Percentiles rank a stretch among this genome's conserved stretches.
These are phyloP conservation scores for Lichtheimia hyalospora DNA, from an alignment of 371 early-diverging fungal species.

Conservation along the genomic window DNA sequence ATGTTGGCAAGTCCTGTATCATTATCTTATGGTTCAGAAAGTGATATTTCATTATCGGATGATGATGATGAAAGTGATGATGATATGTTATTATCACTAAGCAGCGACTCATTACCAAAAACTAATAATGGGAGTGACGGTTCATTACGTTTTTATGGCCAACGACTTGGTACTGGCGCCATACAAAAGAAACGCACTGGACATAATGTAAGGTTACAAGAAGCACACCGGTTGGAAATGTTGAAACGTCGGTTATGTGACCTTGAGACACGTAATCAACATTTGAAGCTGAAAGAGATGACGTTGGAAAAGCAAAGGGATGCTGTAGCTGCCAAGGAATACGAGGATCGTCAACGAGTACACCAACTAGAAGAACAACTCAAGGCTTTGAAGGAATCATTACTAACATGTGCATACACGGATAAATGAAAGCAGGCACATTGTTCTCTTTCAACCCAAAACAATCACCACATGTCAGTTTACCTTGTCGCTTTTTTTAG, in stretches of 20 bases:
- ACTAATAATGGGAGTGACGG: neutral
- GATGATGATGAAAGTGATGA: neutral
- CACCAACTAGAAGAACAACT: slow-evolving; percentile 65
- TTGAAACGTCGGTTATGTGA: neutral
- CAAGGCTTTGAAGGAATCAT: slow-evolving; percentile 48
- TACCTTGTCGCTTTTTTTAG: too few species aligned
- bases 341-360: slow-evolving; percentile 60
- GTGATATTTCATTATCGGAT: neutral
- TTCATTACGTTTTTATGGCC: neutral
- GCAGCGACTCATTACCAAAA: too few species aligned
- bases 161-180: too few species aligned
- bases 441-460: too few species aligned
- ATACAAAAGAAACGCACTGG: neutral
- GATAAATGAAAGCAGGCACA: neutral
- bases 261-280: neutral
- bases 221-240: neutral
- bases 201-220: neutral
- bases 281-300: neutral
- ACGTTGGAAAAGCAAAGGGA: slow-evolving; percentile 61
- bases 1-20: too few species aligned
- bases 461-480: too few species aligned
- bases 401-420: neutral
- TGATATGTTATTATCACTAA: neutral
- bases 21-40: neutral
- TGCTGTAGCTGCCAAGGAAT: slow-evolving; percentile 53